These are phyloP conservation scores for Rubroshorea leprosula DNA, from an alignment of 345 rosid species.

Conservation along the genomic window DNA sequence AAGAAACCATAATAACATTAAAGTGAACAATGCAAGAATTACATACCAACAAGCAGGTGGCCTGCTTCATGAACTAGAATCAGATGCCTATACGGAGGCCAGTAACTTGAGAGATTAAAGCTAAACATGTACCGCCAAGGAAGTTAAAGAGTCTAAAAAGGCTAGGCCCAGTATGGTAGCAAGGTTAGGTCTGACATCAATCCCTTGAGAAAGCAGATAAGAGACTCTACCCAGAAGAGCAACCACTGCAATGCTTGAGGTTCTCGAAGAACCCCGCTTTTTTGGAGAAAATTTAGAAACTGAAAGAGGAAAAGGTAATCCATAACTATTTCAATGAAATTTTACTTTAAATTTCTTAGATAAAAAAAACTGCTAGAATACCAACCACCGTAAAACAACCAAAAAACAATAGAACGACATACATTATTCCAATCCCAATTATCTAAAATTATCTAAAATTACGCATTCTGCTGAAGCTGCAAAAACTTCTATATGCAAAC, in stretches of 20 bases:
- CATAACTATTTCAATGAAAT: background rate
- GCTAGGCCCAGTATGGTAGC: slow-evolving; percentile 62
- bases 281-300: slow-evolving; percentile 71
- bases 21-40: slow-evolving; percentile 1
- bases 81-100: slow-evolving; percentile 87
- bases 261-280: slow-evolving; percentile 80
- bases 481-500: background rate
- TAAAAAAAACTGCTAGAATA: no score
- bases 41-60: slow-evolving; percentile 73
- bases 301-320: slow-evolving; percentile 21
- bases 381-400: background rate
- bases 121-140: slow-evolving; percentile 85
- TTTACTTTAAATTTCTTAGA: no score
- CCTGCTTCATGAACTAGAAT: slow-evolving; percentile 97
- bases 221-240: slow-evolving; percentile 64
- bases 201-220: slow-evolving; percentile 64
- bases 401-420: no score
- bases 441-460: no score
- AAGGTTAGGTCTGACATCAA: slow-evolving; percentile 74
- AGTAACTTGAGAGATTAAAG: slow-evolving; percentile 77
- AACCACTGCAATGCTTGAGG: slow-evolving; percentile 48
- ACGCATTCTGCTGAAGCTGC: no score
- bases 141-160: slow-evolving; percentile 55
- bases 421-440: no score
- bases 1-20: slow-evolving; percentile 2